phyloP scores from a whole-genome alignment of 2,329 filamentous ascomycete species.

The Colletotrichum sp. region DNA sequence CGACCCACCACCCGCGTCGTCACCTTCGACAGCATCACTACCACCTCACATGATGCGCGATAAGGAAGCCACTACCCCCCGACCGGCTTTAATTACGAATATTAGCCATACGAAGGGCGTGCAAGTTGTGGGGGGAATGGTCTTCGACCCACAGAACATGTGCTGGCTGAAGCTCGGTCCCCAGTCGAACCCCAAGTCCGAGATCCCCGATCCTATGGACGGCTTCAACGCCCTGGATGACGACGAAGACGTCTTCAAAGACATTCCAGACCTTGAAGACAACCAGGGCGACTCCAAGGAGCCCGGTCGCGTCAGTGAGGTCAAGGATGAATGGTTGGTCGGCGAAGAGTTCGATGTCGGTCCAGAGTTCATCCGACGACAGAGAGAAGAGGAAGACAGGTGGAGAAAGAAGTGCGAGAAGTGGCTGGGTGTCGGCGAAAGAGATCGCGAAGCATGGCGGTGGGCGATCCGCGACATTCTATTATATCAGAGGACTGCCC shows the following conservation, averaged over 20 bases:
- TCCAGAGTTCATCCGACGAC: conserved; percentile 87
- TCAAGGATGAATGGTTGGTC: conserved; percentile 81
- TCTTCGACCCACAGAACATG: conserved; percentile 97
- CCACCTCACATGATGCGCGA: conserved; percentile 52
- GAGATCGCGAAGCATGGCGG: conserved; percentile 70
- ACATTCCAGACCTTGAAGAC: conserved; percentile 91
- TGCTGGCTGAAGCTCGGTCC: conserved; percentile 87
- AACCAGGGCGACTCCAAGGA: conserved; percentile 54
- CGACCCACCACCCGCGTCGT: conserved; percentile 64
- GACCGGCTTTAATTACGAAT: conserved; percentile 87
- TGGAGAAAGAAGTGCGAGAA: conserved; percentile 89
- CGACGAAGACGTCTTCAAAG: conserved; percentile 92
- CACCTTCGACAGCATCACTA: conserved; percentile 56
- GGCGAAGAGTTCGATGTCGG: conserved; percentile 98
- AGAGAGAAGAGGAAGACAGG: conserved; percentile 88
- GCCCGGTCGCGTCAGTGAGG: conserved; percentile 59
- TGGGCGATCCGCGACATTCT: conserved; percentile 76
- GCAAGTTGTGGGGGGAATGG: conserved; percentile 96
- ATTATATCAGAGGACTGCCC: conserved; percentile 35
- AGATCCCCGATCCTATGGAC: conserved; percentile 63
- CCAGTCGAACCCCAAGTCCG: conserved; percentile 50
- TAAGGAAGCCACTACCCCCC: conserved; percentile 63
- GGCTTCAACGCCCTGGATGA: conserved; percentile 77
- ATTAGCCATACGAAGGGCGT: conserved; percentile 85
- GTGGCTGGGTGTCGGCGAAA: conserved; percentile 72